phyloP scores from a whole-genome alignment of 2,329 filamentous ascomycete species.

The Botrytis deweyae region DNA sequence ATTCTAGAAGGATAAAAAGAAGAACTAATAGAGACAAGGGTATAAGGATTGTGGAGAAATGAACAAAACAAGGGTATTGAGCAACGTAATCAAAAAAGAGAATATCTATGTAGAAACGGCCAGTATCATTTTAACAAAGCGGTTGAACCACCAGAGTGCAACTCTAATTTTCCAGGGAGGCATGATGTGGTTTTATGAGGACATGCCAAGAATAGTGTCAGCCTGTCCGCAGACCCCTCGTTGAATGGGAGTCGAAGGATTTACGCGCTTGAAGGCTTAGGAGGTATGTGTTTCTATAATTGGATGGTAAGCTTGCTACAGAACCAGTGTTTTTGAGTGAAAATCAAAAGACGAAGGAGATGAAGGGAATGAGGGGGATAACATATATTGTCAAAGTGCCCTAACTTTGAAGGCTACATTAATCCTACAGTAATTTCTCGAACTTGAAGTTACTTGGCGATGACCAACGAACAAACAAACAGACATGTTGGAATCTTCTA shows the following conservation, averaged over 20 bases:
- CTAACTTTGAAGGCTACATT: not conserved
- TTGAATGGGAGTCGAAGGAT: not conserved
- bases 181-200: slow-evolving; percentile 14
- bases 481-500: not conserved
- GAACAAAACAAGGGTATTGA: not conserved
- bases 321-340: not conserved
- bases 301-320: slow-evolving; percentile 10
- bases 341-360: not conserved
- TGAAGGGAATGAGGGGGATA: not conserved
- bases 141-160: not conserved
- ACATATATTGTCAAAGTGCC: not conserved
- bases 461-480: not conserved
- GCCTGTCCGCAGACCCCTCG: slow-evolving; percentile 1
- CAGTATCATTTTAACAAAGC: not conserved
- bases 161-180: not conserved
- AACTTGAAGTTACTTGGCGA: not conserved
- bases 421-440: not conserved
- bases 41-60: not conserved
- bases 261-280: slow-evolving; percentile 16
- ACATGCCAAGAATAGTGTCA: slow-evolving; percentile 17
- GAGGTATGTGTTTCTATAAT: slow-evolving; percentile 5
- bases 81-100: not conserved
- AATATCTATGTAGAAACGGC: not conserved
- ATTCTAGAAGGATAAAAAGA: slow-evolving; percentile 17
- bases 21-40: not conserved